Evolutionary conservation across 2,329 filamentous ascomycete species (phyloP).

Genomic region (Fusarium sp.): DNA sequence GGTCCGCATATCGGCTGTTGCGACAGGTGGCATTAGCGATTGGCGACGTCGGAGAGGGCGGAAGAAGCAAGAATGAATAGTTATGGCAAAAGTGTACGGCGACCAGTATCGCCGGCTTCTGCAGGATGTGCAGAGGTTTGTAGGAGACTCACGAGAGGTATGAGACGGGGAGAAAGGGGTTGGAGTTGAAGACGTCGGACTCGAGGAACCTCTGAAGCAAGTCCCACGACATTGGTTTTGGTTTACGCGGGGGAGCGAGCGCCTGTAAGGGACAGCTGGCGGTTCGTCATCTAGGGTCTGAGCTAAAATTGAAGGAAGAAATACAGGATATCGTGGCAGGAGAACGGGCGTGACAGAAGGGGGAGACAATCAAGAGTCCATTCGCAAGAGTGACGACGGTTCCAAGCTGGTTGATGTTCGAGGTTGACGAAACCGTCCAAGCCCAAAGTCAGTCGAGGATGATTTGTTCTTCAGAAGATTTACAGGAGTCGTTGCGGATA

Average conservation of each 20-base stretch:
- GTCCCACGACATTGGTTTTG: constrained; percentile 80
- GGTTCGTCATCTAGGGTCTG: constrained; percentile 52
- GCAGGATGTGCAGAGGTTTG: neutral
- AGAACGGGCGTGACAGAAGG: neutral
- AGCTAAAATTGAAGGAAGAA: constrained; percentile 8
- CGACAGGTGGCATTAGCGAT: constrained; percentile 42
- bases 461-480: constrained; percentile 20
- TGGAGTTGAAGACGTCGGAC: constrained; percentile 92
- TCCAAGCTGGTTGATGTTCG: constrained; percentile 21
- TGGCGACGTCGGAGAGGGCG: constrained; percentile 29
- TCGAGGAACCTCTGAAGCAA: constrained; percentile 90
- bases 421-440: constrained; percentile 19
- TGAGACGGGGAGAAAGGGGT: constrained; percentile 87
- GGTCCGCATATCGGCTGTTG: constrained; percentile 82
- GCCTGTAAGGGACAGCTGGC: constrained; percentile 44
- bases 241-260: constrained; percentile 48
- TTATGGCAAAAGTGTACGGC: neutral
- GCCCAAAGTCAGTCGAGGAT: neutral
- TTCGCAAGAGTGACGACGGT: constrained; percentile 17
- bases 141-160: constrained; percentile 78
- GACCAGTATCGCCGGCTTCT: neutral
- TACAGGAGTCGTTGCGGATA: constrained; percentile 34
- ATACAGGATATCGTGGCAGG: constrained; percentile 3
- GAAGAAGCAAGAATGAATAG: constrained; percentile 4
- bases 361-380: constrained; percentile 26